These are phyloP conservation scores for Dalbergia cochinchinensis DNA, from an alignment of 306 rosid genomes.

Conservation along the genomic window DNA sequence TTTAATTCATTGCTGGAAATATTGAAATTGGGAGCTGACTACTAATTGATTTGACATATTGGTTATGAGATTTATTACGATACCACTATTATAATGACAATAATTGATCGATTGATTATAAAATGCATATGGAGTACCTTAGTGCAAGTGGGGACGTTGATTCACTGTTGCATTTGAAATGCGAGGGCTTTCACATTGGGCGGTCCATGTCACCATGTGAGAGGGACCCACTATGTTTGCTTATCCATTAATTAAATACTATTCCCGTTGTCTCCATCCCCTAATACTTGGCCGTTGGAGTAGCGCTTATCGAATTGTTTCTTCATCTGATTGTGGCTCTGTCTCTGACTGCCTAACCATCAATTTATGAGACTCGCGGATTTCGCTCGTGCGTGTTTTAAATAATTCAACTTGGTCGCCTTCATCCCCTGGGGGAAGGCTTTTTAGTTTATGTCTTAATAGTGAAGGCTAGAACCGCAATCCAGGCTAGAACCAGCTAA, in stretches of 20 bases:
- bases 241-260: not conserved
- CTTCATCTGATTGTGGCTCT: not conserved
- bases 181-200: not conserved
- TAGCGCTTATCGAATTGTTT: not conserved
- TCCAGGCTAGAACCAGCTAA: too few species aligned
- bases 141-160: not conserved
- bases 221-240: not conserved
- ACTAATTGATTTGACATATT: not conserved
- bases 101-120: not conserved
- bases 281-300: conserved; percentile 29
- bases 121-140: not conserved
- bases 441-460: too few species aligned
- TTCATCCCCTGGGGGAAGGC: too few species aligned
- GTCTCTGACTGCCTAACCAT: not conserved
- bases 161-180: not conserved
- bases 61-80: not conserved
- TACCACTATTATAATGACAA: not conserved
- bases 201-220: not conserved
- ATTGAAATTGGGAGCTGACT: not conserved
- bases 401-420: too few species aligned
- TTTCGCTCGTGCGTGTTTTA: too few species aligned
- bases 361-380: not conserved
- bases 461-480: too few species aligned
- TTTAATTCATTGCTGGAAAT: not conserved
- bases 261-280: not conserved